Base-by-base conservation (phyloP, 2,329 filamentous ascomycete species). In the Cladophialophora bantiana region DNA sequence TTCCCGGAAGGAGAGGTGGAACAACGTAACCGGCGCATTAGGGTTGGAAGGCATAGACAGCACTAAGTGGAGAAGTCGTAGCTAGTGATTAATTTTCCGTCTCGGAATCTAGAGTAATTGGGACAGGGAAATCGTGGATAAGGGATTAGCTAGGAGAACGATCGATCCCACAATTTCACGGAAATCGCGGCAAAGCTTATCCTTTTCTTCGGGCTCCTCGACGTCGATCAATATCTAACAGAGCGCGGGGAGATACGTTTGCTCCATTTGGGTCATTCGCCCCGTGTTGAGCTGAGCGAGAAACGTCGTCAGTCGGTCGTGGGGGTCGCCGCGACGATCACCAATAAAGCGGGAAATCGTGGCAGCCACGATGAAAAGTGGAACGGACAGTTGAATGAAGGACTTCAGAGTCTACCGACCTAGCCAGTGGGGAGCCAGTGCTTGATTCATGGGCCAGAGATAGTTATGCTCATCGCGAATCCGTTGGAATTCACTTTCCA, bases 321-420 rank as follows among this genome's bases (percentile, higher is more conserved):
- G 36, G 36, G 36, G 36, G 36, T 40, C 36, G 9, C 36, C 36
- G 36, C 36, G 36, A 40, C 36, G 4, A 18, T 75, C 72, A 20
- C 59, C 62, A 18, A 77, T 58, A 66, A 74, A 74, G 2, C 72
- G 75, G 68, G 69, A 77, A 13, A 73, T 40, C 13, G 75, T 75
- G 15, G 69, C 58, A 7, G 71, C 71, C 20, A 57, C 77, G 53
- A 73, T 77, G 48, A 79, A 78, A 34, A 78, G 65, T 26, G 75
- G 73, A 53, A 65, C 52, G 18, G 77, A 66, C 56, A 75, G 73
- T n/a, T 72, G 20, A 34, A 77, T 73, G 5, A 80, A 67, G 6
- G 48, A 64, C 18, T 69, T 38, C 10, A 77, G 71, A 12, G 12
- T 45, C 3, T 75, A 52, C 48, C 64, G 10, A 2, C 70, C 65